These are phyloP conservation scores for Myxozyma mucilagina DNA, from an alignment of 805 yeast genomes.

Conservation along the genomic window DNA sequence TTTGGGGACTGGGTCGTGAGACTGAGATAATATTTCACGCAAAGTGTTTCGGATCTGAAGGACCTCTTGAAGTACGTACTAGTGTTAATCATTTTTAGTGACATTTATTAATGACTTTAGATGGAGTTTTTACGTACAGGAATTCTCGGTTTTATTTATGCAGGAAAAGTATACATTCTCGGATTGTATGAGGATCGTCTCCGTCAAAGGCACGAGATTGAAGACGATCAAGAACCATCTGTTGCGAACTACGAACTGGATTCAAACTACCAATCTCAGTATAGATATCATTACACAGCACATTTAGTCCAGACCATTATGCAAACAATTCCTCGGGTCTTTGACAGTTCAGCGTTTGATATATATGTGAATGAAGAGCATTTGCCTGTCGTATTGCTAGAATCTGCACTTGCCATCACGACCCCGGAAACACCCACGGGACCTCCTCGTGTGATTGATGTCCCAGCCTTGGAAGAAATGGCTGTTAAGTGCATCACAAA, in stretches of 20 bases:
- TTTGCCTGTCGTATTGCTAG: conserved; percentile 82
- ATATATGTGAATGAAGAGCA: conserved; percentile 74
- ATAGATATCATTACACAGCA: conserved; percentile 76
- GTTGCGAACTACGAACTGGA: neutral
- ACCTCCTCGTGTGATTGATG: conserved; percentile 39
- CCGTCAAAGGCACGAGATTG: conserved; percentile 54
- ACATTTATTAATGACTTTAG: neutral
- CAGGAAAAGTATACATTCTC: conserved; percentile 83
- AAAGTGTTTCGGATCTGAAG: conserved; percentile 69
- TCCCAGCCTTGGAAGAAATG: conserved; percentile 50
- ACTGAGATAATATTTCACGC: conserved; percentile 81
- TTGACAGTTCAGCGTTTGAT: conserved; percentile 91
- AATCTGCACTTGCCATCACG: conserved; percentile 57
- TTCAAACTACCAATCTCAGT: conserved; percentile 27
- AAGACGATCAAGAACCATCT: conserved; percentile 35
- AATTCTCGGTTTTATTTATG: conserved; percentile 78
- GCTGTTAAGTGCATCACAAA: conserved; percentile 50
- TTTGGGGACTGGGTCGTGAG: conserved; percentile 69
- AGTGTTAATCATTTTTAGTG: neutral
- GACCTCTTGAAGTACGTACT: conserved; percentile 52
- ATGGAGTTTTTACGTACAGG: conserved; percentile 89
- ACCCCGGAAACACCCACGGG: conserved; percentile 32
- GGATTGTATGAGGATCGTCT: conserved; percentile 92
- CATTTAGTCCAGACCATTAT: conserved; percentile 85
- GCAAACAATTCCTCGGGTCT: conserved; percentile 73